These are phyloP conservation scores for Exophiala alcalophila DNA, from an alignment of 2,329 filamentous ascomycete species.

Conservation along the genomic window DNA sequence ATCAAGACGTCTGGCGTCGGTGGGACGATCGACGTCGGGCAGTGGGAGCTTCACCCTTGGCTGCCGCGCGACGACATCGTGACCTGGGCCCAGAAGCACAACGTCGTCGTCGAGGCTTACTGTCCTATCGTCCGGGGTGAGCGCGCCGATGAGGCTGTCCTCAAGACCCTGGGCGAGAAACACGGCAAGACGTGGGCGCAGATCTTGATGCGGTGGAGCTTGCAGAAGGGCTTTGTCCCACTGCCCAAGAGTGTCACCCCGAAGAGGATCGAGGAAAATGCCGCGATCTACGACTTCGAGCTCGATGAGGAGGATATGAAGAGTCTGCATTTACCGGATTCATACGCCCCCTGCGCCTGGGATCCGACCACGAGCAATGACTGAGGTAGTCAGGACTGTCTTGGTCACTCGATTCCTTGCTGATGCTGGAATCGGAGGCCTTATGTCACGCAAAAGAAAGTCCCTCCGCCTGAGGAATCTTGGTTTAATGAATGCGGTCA, in stretches of 20 bases:
- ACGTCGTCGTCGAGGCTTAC: constrained; percentile 60
- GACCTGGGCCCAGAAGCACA: constrained; percentile 67
- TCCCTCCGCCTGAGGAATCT: too few species aligned
- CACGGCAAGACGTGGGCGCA: constrained; percentile 58
- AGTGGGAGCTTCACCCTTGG: constrained; percentile 91
- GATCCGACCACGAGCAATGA: constrained; percentile 46
- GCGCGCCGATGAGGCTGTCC: constrained; percentile 52
- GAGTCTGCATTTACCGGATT: constrained; percentile 48
- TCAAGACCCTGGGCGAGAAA: constrained; percentile 54
- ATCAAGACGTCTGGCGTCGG: constrained; percentile 62
- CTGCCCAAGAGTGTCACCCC: constrained; percentile 62
- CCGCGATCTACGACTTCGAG: constrained; percentile 59
- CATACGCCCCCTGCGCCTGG: constrained; percentile 59
- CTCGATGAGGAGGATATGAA: constrained; percentile 59
- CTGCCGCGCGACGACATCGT: constrained; percentile 74
- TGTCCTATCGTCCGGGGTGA: constrained; percentile 47
- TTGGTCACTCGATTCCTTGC: too few species aligned
- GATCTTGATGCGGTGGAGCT: constrained; percentile 59
- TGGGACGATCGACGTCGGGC: constrained; percentile 74
- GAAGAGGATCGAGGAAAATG: constrained; percentile 60
- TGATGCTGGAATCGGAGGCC: too few species aligned
- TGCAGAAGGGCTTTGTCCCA: constrained; percentile 61
- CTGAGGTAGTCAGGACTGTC: too few species aligned
- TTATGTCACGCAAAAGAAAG: too few species aligned
- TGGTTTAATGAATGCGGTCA: too few species aligned